phyloP scores from a whole-genome alignment of 306 rosid genomes.

The Acacia melanoxylon region DNA sequence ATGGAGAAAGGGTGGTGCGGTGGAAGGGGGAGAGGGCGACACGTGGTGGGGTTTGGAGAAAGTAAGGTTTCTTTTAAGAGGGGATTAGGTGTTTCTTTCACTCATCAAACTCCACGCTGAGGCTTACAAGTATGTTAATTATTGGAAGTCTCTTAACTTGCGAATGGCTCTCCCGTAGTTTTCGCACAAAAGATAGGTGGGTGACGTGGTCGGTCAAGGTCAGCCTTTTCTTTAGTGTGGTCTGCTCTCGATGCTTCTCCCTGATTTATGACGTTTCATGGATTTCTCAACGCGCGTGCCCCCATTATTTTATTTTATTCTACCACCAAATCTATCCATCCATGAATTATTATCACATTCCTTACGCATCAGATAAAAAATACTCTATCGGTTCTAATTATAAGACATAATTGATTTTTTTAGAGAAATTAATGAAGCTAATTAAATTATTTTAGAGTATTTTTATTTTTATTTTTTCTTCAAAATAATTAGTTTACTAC shows the following conservation, averaged over 20 bases:
- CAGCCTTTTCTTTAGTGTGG: conserved; percentile 31
- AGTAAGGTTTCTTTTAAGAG: not conserved
- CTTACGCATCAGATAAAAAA: no score
- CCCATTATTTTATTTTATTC: no score
- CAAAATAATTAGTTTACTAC: no score
- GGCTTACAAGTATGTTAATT: conserved; percentile 37
- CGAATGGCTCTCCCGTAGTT: not conserved
- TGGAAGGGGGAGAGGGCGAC: conserved; percentile 15
- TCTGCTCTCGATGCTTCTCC: conserved; percentile 38
- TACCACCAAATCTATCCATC: no score
- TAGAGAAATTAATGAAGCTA: no score
- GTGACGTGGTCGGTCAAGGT: conserved; percentile 44
- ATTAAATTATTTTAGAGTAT: no score
- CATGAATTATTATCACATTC: no score
- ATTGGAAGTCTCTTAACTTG: not conserved
- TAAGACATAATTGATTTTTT: no score
- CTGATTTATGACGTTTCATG: conserved; percentile 18
- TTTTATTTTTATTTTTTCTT: no score
- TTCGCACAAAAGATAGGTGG: conserved; percentile 15
- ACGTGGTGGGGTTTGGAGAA: conserved; percentile 15
- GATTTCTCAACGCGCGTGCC: conserved; percentile 11
- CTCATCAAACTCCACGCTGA: conserved; percentile 52
- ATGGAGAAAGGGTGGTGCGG: no score
- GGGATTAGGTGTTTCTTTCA: conserved; percentile 55
- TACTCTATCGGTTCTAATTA: no score